phyloP scores from a whole-genome alignment of 2,329 filamentous ascomycete species.

The Apiospora saccharicola region DNA sequence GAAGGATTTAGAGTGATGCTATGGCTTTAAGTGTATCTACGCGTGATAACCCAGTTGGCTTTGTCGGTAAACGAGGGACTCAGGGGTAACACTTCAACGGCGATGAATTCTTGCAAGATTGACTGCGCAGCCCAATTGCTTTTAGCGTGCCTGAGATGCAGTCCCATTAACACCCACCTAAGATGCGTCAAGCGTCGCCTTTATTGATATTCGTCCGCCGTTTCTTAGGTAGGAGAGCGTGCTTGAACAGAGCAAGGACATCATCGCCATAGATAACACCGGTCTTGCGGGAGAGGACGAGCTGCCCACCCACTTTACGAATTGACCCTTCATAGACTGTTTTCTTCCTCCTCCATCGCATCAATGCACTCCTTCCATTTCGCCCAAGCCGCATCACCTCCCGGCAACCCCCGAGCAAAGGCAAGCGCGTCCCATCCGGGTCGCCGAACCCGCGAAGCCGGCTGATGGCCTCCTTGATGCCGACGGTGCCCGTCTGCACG shows the following conservation, averaged over 20 bases:
- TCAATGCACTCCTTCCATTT: conserved; percentile 56
- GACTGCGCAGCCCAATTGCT: no score
- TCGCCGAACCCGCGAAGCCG: conserved; percentile 67
- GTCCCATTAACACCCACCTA: neutral
- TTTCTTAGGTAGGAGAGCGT: no score
- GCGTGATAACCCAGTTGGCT: neutral
- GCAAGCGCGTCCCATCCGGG: conserved; percentile 64
- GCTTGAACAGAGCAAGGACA: no score
- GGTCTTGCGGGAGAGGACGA: no score
- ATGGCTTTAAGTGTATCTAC: neutral
- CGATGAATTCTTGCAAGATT: neutral
- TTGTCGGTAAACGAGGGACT: neutral
- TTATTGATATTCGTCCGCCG: no score
- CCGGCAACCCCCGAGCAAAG: conserved; percentile 65
- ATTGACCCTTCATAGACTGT: conserved; percentile 17
- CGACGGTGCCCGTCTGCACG: conserved; percentile 65
- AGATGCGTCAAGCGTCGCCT: no score
- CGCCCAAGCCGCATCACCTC: conserved; percentile 64
- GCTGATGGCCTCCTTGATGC: conserved; percentile 70
- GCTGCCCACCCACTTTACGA: no score
- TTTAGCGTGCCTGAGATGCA: neutral
- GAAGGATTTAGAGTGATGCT: neutral
- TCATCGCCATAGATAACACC: no score
- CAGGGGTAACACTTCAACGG: neutral
- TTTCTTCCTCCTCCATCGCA: conserved; percentile 53